Evolutionary conservation across 2,329 filamentous ascomycete genomes (phyloP).

Genomic region (Exserohilum rostratum): DNA sequence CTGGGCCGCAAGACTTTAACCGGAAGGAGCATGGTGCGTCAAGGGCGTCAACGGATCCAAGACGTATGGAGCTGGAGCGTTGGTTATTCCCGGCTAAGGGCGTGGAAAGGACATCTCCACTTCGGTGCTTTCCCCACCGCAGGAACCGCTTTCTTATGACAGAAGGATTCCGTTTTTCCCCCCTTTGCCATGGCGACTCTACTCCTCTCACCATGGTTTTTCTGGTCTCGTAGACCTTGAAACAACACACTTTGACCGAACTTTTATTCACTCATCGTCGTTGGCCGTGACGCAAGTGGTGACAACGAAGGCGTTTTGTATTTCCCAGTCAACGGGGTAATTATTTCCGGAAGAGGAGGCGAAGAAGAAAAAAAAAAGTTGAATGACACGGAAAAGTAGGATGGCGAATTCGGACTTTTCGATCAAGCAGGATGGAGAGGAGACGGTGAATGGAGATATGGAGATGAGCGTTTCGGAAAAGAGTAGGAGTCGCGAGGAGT

Average conservation of each 20-base stretch:
- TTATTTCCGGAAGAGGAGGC: not conserved
- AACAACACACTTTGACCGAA: too few relatives aligned
- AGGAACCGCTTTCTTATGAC: not conserved
- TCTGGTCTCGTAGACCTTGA: not conserved
- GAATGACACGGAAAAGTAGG: not conserved
- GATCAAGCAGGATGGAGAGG: not conserved
- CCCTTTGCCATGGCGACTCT: not conserved
- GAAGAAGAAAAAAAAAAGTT: too few relatives aligned
- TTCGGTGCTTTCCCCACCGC: constrained; percentile 1
- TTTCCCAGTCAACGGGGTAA: too few relatives aligned
- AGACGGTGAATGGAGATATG: too few relatives aligned
- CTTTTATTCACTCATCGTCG: too few relatives aligned
- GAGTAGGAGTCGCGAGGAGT: constrained; percentile 5
- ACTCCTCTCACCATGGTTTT: not conserved
- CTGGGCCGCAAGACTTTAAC: not conserved
- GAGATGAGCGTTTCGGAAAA: too few relatives aligned
- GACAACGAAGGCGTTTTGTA: too few relatives aligned
- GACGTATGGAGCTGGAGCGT: constrained; percentile 19
- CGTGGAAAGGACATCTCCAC: constrained; percentile 1
- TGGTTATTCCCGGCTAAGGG: constrained; percentile 26
- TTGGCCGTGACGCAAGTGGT: not conserved
- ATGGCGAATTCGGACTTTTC: not conserved
- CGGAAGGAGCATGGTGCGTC: not conserved
- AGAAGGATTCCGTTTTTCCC: not conserved
- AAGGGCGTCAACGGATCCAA: constrained; percentile 3